Evolutionary conservation across 768 basidiomycete genomes (phyloP).

Genomic region (Arthromyces matolae): DNA sequence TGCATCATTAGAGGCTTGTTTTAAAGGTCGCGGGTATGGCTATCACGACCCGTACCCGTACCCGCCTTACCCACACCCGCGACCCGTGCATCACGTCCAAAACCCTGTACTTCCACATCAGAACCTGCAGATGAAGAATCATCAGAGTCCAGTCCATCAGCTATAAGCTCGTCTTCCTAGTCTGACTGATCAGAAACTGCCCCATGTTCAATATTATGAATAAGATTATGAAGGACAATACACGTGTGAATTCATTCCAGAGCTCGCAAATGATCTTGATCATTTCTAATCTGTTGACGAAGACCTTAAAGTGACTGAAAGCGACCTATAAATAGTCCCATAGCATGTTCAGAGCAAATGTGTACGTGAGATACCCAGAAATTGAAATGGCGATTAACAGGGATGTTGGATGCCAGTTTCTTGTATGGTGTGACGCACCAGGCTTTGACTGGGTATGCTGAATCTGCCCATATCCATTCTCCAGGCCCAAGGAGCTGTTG

Average conservation of each 20-base stretch:
- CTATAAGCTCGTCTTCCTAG: too few species aligned
- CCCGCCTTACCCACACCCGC: too few species aligned
- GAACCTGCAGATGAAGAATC: too few species aligned
- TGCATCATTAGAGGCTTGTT: too few species aligned
- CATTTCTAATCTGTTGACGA: slow-evolving; percentile 19
- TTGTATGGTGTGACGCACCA: slow-evolving; percentile 25
- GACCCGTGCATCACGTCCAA: too few species aligned
- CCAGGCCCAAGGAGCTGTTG: slow-evolving; percentile 10
- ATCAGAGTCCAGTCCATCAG: too few species aligned
- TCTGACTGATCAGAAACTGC: too few species aligned
- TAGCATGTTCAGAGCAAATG: slow-evolving; percentile 28
- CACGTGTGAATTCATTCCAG: slow-evolving; percentile 28
- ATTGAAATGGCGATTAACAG: slow-evolving; percentile 19
- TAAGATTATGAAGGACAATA: slow-evolving; percentile 28
- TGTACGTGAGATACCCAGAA: slow-evolving; percentile 24
- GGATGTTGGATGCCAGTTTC: slow-evolving; percentile 16
- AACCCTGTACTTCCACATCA: too few species aligned
- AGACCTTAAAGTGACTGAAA: slow-evolving; percentile 25
- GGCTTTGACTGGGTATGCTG: slow-evolving; percentile 24
- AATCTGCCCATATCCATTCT: slow-evolving; percentile 29
- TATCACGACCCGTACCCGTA: too few species aligned
- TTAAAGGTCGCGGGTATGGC: too few species aligned
- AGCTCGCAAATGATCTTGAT: slow-evolving; percentile 15
- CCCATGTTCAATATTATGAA: too few species aligned
- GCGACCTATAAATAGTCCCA: slow-evolving; percentile 28